Conservation (phyloP, 2,329 filamentous ascomycete genomes). For the Elsinoe perseae region DNA sequence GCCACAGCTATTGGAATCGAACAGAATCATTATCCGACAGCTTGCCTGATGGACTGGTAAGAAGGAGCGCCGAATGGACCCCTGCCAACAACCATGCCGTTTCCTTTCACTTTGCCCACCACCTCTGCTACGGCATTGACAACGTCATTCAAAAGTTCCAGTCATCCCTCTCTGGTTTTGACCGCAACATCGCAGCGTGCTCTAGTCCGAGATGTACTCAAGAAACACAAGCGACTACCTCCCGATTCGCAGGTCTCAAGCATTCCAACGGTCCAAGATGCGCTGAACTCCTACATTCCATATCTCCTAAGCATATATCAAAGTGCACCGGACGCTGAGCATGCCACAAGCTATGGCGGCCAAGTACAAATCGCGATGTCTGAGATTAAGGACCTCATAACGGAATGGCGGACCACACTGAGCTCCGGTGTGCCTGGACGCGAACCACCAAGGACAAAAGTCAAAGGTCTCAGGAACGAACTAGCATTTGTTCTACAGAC, state of each 20-base stretch:
- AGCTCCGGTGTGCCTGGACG: constrained; percentile 56
- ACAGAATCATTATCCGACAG: too few species aligned
- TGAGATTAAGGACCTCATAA: constrained; percentile 49
- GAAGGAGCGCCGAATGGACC: not conserved
- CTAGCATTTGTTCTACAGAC: constrained; percentile 70
- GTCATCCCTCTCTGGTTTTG: constrained; percentile 82
- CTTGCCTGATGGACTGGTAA: too few species aligned
- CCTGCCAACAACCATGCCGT: constrained; percentile 60
- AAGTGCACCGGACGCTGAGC: constrained; percentile 50
- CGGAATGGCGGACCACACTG: constrained; percentile 76
- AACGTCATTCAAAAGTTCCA: constrained; percentile 65
- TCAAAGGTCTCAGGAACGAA: constrained; percentile 73
- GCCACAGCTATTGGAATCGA: too few species aligned
- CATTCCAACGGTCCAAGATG: constrained; percentile 60
- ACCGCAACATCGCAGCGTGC: constrained; percentile 75
- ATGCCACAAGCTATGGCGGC: constrained; percentile 9
- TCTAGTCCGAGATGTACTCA: constrained; percentile 73
- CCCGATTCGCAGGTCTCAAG: constrained; percentile 61
- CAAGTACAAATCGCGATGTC: constrained; percentile 50
- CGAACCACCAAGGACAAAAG: constrained; percentile 58
- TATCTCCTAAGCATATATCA: constrained; percentile 72
- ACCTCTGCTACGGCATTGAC: constrained; percentile 82
- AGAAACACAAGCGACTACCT: constrained; percentile 81
- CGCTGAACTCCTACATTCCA: constrained; percentile 70
- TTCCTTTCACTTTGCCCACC: constrained; percentile 78